These are phyloP conservation scores for Rosa multiflora DNA, from an alignment of 306 rosid species.

Conservation along the genomic window DNA sequence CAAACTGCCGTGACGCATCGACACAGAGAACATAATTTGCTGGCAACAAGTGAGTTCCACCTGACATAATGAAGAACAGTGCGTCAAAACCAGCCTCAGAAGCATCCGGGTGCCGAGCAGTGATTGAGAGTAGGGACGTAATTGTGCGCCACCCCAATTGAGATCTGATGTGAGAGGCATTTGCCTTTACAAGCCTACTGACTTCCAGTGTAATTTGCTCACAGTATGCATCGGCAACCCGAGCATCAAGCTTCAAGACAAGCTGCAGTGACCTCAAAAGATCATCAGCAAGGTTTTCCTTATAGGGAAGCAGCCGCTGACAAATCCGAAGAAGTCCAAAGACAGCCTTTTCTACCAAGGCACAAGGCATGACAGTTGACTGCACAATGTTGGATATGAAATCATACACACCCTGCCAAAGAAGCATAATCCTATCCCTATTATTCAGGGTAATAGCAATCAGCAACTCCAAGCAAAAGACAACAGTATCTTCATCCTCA, in stretches of 20 bases:
- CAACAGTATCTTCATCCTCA: conserved; percentile 97
- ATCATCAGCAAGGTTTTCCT: conserved; percentile 94
- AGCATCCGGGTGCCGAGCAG: conserved; percentile 92
- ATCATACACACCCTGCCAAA: conserved; percentile 96
- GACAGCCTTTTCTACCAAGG: conserved; percentile 97
- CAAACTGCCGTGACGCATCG: conserved; percentile 90
- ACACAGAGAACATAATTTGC: conserved; percentile 76
- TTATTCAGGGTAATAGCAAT: conserved; percentile 93
- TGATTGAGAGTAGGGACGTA: conserved; percentile 76
- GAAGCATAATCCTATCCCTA: conserved; percentile 88
- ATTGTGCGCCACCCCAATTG: conserved; percentile 92
- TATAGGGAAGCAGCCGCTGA: conserved; percentile 97
- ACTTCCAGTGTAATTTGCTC: conserved; percentile 98
- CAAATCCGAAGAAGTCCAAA: conserved; percentile 91
- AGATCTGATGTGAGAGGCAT: conserved; percentile 95
- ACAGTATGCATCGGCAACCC: conserved; percentile 96
- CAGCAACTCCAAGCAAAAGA: conserved; percentile 90
- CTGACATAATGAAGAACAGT: conserved; percentile 77
- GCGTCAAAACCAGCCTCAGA: conserved; percentile 98
- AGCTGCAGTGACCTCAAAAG: conserved; percentile 93
- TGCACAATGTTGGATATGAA: conserved; percentile 90
- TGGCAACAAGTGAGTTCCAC: conserved; percentile 80
- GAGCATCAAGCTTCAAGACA: conserved; percentile 94
- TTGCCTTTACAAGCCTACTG: conserved; percentile 87
- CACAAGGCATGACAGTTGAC: conserved; percentile 91